Base-by-base conservation (phyloP, 441 rosid genomes). In the Omphalea diandra region DNA sequence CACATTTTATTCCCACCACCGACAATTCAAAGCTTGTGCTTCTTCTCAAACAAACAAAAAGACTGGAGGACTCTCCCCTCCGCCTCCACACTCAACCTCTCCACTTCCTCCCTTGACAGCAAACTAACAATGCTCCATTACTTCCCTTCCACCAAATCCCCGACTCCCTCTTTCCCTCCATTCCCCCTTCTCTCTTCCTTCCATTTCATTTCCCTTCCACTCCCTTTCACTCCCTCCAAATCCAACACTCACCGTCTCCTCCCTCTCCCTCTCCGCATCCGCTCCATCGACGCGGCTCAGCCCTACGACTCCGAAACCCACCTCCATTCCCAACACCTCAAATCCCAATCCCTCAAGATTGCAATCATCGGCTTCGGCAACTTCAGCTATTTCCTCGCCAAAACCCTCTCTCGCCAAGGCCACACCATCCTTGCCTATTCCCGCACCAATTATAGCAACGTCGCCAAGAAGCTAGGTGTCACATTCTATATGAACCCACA, bases 281-380 rank as follows among this genome's bases (percentile, higher is more conserved):
- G 83, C 57, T 80, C 87, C 64, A 53, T 90, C 66, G 88, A 86
- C 79, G 96, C 90, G 0, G 91, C 89, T 50, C 54, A 50, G 54
- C 54, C 54, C 24, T 50, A 50, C 56, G 82, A 90, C 66, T 81
- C 84, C 81, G 92, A 91, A 67, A 57, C 92, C 76, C 87, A 58
- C 0, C 83, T 89, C 65, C 80, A 76, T 14, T 56, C 76, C 69
- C 80, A 79, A 9, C 84, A 79, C 83, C 77, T 68, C 57, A 63
- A 46, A 53, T 84, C 88, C 65, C 77, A 76, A 54, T 75, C 84
- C 33, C 85, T 85, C 49, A 86, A 84, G 60, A 88, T 90, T 73
- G 94, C 91, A 70, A 70, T 92, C 14, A 5, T 92, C 29, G 98
- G 96, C 12, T 88, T 90, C 18, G 91, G 93, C 7, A 91, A 87